These are phyloP conservation scores for Heliocybe sulcata DNA, from an alignment of 1,284 basidiomycete species.

Conservation along the genomic window DNA sequence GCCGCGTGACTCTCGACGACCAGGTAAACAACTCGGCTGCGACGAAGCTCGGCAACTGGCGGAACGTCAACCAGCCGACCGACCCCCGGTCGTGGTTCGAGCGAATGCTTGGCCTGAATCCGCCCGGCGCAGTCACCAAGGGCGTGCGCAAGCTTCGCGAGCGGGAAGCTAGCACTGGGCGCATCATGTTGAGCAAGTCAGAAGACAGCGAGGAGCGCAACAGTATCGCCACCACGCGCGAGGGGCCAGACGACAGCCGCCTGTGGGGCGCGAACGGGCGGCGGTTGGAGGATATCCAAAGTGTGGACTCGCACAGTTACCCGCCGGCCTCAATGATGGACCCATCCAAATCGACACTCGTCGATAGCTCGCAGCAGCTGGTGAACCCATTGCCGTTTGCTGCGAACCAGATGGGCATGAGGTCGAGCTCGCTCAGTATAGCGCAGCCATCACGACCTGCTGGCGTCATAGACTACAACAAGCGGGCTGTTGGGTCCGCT, in stretches of 20 bases:
- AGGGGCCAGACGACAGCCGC: conserved; percentile 28
- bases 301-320: conserved; percentile 59
- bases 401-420: not conserved
- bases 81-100: conserved; percentile 76
- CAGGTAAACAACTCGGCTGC: conserved; percentile 88
- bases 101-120: conserved; percentile 58
- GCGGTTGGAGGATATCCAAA: conserved; percentile 60
- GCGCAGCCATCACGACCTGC: conserved; percentile 35
- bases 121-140: conserved; percentile 71
- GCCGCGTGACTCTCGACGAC: conserved; percentile 81
- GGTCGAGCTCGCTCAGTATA: not conserved
- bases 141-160: conserved; percentile 85
- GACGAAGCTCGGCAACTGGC: conserved; percentile 83
- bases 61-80: conserved; percentile 81
- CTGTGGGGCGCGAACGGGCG: conserved; percentile 34
- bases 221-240: conserved; percentile 20
- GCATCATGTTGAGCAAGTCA: conserved; percentile 43
- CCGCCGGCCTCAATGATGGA: conserved; percentile 30
- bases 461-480: conserved; percentile 53
- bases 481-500: conserved; percentile 63
- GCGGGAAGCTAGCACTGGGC: conserved; percentile 65
- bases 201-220: conserved; percentile 20
- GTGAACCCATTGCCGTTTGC: not conserved
- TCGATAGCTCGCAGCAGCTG: conserved; percentile 5
- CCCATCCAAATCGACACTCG: conserved; percentile 7